Conservation (phyloP, 331 rosid species). For the Acacia pycnantha region DNA sequence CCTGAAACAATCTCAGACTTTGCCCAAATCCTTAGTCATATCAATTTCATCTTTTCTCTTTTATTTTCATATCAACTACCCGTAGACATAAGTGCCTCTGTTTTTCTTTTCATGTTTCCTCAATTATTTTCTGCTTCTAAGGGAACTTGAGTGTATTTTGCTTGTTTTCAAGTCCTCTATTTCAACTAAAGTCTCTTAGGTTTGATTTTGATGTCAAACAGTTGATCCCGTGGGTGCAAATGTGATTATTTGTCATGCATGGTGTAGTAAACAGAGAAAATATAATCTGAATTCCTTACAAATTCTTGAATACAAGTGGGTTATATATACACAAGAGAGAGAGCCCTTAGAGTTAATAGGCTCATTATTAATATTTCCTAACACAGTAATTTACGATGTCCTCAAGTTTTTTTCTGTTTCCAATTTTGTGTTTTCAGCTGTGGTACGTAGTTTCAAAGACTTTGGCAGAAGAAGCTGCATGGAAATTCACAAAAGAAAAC, state of each 20-base stretch:
- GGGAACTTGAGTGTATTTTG: not conserved
- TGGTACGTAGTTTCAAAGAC: conserved; percentile 73
- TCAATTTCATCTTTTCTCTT: not conserved
- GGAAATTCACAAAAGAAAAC: conserved; percentile 63
- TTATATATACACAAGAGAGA: too few relatives aligned
- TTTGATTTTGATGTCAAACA: not conserved
- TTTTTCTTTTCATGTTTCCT: not conserved
- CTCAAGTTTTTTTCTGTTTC: not conserved
- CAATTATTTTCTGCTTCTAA: not conserved
- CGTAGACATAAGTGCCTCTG: not conserved
- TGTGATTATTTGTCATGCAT: not conserved
- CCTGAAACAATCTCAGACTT: not conserved
- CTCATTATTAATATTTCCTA: too few relatives aligned
- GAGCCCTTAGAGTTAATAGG: too few relatives aligned
- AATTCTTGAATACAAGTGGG: too few relatives aligned
- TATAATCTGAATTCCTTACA: too few relatives aligned
- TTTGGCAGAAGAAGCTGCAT: conserved; percentile 75
- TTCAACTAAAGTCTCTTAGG: not conserved
- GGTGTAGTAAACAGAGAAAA: too few relatives aligned
- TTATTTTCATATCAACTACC: not conserved
- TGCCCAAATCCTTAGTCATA: not conserved
- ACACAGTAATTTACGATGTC: not conserved
- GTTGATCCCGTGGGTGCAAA: not conserved
- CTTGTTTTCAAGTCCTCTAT: not conserved
- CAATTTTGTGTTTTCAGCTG: conserved; percentile 33